phyloP scores from a whole-genome alignment of 2,329 filamentous ascomycete species.

The Xylaria sp. region DNA sequence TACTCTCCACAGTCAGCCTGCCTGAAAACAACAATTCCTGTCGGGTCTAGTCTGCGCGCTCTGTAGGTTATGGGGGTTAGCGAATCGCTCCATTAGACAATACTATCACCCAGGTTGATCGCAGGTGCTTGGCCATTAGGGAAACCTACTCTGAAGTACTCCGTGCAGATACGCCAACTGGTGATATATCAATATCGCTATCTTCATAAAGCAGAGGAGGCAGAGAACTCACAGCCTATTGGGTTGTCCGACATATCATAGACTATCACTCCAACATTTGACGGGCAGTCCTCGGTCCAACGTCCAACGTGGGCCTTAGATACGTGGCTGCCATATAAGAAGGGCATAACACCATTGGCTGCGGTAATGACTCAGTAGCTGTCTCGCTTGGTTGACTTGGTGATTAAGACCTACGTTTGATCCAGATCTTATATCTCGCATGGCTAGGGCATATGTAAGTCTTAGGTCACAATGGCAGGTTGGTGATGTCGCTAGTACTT shows the following conservation, averaged over 20 bases:
- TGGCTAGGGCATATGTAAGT: conserved; percentile 80
- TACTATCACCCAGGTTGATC: too few relatives aligned
- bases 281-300: conserved; percentile 76
- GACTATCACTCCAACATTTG: conserved; percentile 91
- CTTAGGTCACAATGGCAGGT: background rate
- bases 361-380: conserved; percentile 22
- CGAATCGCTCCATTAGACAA: background rate
- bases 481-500: conserved; percentile 7
- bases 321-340: conserved; percentile 88
- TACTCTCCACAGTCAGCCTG: conserved; percentile 97
- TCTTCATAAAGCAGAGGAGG: background rate
- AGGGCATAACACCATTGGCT: conserved; percentile 93
- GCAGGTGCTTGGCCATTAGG: background rate
- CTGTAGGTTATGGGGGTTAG: conserved; percentile 44
- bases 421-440: conserved; percentile 96
- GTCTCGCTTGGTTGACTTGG: background rate
- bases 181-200: conserved; percentile 20
- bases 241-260: conserved; percentile 93
- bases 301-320: conserved; percentile 70
- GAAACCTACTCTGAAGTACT: conserved; percentile 37
- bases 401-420: conserved; percentile 68
- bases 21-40: conserved; percentile 86
- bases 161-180: conserved; percentile 39
- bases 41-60: conserved; percentile 87
- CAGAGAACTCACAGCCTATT: conserved; percentile 69